A percentile compares a stretch with the other conserved stretches of the same genome.
phyloP scores from a whole-genome alignment of 129 eudicot species.

The Centella asiatica region DNA sequence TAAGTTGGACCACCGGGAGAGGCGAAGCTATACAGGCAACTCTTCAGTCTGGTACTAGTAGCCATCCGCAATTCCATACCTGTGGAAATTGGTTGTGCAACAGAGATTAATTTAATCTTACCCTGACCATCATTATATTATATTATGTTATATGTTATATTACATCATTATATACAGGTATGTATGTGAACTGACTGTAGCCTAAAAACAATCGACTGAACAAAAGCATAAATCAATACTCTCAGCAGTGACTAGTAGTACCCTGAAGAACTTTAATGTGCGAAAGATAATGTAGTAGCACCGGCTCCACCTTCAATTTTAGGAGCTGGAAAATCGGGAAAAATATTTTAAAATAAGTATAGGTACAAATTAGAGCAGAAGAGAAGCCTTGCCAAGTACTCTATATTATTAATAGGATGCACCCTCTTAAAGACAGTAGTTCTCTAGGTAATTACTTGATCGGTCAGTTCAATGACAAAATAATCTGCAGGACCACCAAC shows the following conservation, averaged over 20 bases:
- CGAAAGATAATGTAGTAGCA: conserved; percentile 77
- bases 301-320: conserved; percentile 92
- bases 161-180: no score
- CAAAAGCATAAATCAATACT: not conserved
- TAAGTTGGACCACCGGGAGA: conserved; percentile 99
- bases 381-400: not conserved
- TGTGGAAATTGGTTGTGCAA: conserved; percentile 12
- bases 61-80: conserved; percentile 91
- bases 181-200: no score
- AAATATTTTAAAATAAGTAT: no score
- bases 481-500: conserved; percentile 78
- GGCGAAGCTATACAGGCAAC: conserved; percentile 92
- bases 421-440: not conserved
- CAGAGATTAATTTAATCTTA: not conserved
- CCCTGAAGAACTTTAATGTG: conserved; percentile 68
- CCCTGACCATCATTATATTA: not conserved
- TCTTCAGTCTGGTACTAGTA: conserved; percentile 80
- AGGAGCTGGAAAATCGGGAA: conserved; percentile 47
- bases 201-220: not conserved
- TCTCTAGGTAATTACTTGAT: conserved; percentile 49
- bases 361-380: not conserved
- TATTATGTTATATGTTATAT: no score
- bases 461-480: conserved; percentile 75
- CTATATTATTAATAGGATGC: not conserved
- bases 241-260: conserved; percentile 12